A percentile compares a stretch with the other conserved stretches of the same genome.
phyloP scores from a whole-genome alignment of 331 rosid species.

The Malus hybrid region DNA sequence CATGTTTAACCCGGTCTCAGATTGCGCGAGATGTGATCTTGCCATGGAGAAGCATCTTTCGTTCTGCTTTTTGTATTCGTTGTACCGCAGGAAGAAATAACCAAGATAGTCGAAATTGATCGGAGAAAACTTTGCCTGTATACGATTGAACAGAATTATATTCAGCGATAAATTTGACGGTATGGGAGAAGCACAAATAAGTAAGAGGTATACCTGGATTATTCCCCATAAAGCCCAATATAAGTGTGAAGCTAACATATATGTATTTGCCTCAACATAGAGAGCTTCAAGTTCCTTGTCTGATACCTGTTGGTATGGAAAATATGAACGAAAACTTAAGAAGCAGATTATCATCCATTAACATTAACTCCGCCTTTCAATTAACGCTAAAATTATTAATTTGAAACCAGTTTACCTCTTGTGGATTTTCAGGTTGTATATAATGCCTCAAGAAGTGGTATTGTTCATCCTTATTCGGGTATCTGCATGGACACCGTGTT shows the following conservation, averaged over 20 bases:
- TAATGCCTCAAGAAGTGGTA: slow-evolving; percentile 81
- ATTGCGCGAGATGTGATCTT: slow-evolving; percentile 35
- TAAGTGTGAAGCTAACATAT: slow-evolving; percentile 63
- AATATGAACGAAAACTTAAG: background rate
- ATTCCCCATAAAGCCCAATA: slow-evolving; percentile 93
- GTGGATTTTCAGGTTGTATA: slow-evolving; percentile 65
- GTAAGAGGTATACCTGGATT: slow-evolving; percentile 61
- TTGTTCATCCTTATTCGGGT: slow-evolving; percentile 69
- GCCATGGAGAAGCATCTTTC: slow-evolving; percentile 40
- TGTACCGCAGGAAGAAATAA: slow-evolving; percentile 77
- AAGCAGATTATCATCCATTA: background rate
- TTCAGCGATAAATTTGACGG: background rate
- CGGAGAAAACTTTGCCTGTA: slow-evolving; percentile 73
- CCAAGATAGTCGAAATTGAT: slow-evolving; percentile 70
- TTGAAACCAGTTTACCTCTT: slow-evolving; percentile 36
- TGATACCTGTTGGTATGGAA: slow-evolving; percentile 39
- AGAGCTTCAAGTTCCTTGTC: slow-evolving; percentile 58
- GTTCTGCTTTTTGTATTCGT: slow-evolving; percentile 61
- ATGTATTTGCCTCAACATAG: slow-evolving; percentile 71
- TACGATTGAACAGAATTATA: slow-evolving; percentile 5
- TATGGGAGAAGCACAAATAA: background rate
- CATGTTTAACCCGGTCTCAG: slow-evolving; percentile 12
- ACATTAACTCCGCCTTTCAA: background rate
- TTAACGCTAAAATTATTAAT: background rate
- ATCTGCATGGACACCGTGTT: slow-evolving; percentile 38